These are phyloP conservation scores for Phytophthora pisi DNA, from an alignment of 352 stramenopile genomes.

Conservation along the genomic window DNA sequence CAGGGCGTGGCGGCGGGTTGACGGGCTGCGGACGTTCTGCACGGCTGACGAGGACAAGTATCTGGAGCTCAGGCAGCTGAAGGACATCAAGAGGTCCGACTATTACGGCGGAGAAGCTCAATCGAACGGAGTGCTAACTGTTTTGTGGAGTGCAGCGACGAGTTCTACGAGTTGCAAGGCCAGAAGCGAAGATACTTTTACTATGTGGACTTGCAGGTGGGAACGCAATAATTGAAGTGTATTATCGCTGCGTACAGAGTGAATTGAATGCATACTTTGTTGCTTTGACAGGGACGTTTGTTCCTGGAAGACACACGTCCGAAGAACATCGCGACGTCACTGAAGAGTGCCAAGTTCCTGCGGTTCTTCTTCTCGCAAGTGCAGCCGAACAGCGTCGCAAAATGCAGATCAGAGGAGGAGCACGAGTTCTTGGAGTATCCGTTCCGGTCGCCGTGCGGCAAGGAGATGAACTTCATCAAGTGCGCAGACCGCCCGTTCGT, in stretches of 20 bases:
- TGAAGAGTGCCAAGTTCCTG: slow-evolving; percentile 86
- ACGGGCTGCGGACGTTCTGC: slow-evolving; percentile 24
- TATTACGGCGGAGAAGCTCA: not conserved
- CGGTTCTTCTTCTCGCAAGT: slow-evolving; percentile 83
- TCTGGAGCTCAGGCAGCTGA: slow-evolving; percentile 75
- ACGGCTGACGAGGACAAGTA: slow-evolving; percentile 70
- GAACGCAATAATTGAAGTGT: not conserved
- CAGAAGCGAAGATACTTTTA: slow-evolving; percentile 80
- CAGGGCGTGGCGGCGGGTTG: slow-evolving; percentile 4
- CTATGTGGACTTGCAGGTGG: slow-evolving; percentile 82
- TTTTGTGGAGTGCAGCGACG: slow-evolving; percentile 44
- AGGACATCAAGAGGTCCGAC: slow-evolving; percentile 79
- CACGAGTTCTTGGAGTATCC: slow-evolving; percentile 69
- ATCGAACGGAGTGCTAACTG: not conserved
- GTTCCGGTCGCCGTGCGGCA: slow-evolving; percentile 75
- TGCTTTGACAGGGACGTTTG: slow-evolving; percentile 52
- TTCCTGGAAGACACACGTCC: slow-evolving; percentile 82
- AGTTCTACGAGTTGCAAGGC: slow-evolving; percentile 76
- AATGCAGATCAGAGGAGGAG: slow-evolving; percentile 28
- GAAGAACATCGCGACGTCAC: slow-evolving; percentile 86
- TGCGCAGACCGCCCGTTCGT: slow-evolving; percentile 80
- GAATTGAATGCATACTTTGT: too few relatives aligned
- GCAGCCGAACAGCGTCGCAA: slow-evolving; percentile 38
- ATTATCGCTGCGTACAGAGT: too few relatives aligned
- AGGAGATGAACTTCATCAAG: slow-evolving; percentile 91